Base-by-base conservation (phyloP, 2,329 filamentous ascomycete genomes). In the Incumbomyces delicatus region DNA sequence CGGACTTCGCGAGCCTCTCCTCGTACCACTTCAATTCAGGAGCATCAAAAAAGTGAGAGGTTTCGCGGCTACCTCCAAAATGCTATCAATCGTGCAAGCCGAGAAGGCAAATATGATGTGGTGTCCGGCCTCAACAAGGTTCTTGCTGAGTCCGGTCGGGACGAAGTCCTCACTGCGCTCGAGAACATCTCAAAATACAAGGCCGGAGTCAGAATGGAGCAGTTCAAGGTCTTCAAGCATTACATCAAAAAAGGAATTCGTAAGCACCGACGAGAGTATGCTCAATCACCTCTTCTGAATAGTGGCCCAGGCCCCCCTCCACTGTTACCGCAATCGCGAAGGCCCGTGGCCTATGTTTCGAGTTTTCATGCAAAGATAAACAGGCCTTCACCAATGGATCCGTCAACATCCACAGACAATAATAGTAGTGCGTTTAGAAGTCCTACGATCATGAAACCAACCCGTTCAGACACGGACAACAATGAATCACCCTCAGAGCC, bases 211-310 rank as follows among this genome's bases (percentile, higher is more conserved):
- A 53, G 37, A n/a, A n/a, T 48, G n/a, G 49, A 50, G 29, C 55
- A 57, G 31, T 53, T 56, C 33, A 52, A 49, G 45, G 41, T 49
- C n/a, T 57, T 57, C 47, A 56, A 56, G 41, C 51, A 52, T 29
- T 55, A 56, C 45, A 55, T 57, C 46, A 57, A 57, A 50, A 50
- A 50, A 30, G 55, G 55, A 30, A 44, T 56, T 37, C 54, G 54
- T 29, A 44, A 46, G 20, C 46, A 55, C 39, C 45, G 49, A 37
- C 32, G 27, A 16, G 30, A 27, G 13, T 46, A 16, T 14, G 22
- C 18, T 30, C 42, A 18, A 38, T 35, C 14, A 20, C 17, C 41
- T 17, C 13, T 22, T 2, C 13, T 27, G n/a, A 14, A 35, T 14
- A 17, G 32, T 17, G 30, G 18, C 22, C 14, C 8, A 35, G 12